Percentiles rank a stretch among this genome's conserved stretches.
These are phyloP conservation scores for Silene conica DNA, from an alignment of 148 eudicot species.

Conservation along the genomic window DNA sequence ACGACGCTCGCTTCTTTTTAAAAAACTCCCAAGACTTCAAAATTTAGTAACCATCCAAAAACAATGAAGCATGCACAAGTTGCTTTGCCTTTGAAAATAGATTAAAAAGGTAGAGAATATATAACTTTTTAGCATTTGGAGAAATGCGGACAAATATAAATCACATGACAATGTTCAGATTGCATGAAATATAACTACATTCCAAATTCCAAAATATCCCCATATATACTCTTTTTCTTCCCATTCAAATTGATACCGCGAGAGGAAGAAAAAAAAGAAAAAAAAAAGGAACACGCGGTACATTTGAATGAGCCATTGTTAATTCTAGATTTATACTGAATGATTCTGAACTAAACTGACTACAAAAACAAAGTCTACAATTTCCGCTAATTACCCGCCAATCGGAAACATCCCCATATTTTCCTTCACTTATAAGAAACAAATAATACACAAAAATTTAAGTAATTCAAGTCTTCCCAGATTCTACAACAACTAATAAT, in stretches of 20 bases:
- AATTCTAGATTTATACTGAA: constrained; percentile 25
- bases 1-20: too few relatives aligned
- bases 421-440: constrained; percentile 1
- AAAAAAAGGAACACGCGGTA: too few relatives aligned
- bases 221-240: background rate
- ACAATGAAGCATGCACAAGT: too few relatives aligned
- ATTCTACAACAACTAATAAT: constrained; percentile 18
- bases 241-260: too few relatives aligned
- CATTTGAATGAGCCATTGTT: constrained; percentile 14
- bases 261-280: too few relatives aligned
- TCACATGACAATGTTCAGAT: constrained; percentile 41
- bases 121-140: too few relatives aligned
- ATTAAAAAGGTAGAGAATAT: too few relatives aligned
- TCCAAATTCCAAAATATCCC: constrained; percentile 8
- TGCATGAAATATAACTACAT: too few relatives aligned
- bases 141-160: background rate
- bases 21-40: too few relatives aligned
- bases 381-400: constrained; percentile 17
- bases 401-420: constrained; percentile 1
- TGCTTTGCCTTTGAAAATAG: too few relatives aligned
- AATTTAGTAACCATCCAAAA: too few relatives aligned
- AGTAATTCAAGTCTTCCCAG: constrained; percentile 22
- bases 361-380: constrained; percentile 20
- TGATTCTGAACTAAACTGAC: constrained; percentile 22
- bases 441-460: constrained; percentile 26